Conservation (phyloP, 305 asterid genomes). For the Fraxinus albicans region DNA sequence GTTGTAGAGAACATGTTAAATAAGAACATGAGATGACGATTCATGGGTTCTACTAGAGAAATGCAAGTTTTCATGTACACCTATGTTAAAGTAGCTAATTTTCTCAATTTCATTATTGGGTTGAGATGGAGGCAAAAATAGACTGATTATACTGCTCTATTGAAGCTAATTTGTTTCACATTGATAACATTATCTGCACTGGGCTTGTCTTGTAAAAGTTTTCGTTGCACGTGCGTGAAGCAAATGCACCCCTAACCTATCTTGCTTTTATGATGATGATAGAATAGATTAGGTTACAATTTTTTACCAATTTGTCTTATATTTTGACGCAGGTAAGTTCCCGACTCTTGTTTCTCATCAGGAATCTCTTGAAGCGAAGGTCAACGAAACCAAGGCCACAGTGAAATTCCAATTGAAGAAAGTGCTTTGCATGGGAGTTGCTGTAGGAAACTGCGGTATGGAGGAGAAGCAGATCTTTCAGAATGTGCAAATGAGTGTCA, state of each 20-base stretch:
- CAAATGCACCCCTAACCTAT: not conserved
- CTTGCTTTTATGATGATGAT: not conserved
- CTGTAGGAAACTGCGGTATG: slow-evolving; percentile 64
- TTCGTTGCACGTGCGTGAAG: not conserved
- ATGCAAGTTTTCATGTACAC: not conserved
- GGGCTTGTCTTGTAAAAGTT: not conserved
- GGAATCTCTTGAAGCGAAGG: slow-evolving; percentile 65
- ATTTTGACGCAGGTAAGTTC: slow-evolving; percentile 49
- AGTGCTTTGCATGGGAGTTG: slow-evolving; percentile 83
- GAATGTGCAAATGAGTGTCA: slow-evolving; percentile 69
- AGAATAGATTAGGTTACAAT: not conserved
- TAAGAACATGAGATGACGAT: not conserved
- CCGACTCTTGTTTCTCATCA: slow-evolving; percentile 66
- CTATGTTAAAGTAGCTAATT: not conserved
- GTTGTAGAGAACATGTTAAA: not conserved
- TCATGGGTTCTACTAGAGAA: not conserved
- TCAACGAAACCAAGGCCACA: slow-evolving; percentile 65
- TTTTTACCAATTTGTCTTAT: not conserved
- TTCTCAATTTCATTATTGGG: not conserved
- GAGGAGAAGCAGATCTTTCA: slow-evolving; percentile 74
- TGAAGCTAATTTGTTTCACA: not conserved
- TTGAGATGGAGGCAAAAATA: not conserved
- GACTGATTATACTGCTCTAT: not conserved
- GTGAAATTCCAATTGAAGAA: slow-evolving; percentile 70
- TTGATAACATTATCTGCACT: not conserved